phyloP scores from a whole-genome alignment of 2,329 filamentous ascomycete species.

The Neopestalotiopsis sp. region DNA sequence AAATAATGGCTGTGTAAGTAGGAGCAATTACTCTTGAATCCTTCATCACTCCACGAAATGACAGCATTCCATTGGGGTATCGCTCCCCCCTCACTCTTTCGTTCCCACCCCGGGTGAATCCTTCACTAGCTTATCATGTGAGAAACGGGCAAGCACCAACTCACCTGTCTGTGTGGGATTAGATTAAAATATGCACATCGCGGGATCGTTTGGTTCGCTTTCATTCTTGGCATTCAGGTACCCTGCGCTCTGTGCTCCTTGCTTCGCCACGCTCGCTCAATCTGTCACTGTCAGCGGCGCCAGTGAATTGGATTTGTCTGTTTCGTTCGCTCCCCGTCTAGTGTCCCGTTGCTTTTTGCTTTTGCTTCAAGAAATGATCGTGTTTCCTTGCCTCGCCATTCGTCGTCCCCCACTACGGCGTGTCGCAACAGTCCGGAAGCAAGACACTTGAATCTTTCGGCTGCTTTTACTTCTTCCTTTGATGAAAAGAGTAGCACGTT shows the following conservation, averaged over 20 bases:
- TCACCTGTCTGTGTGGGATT: background rate
- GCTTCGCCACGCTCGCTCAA: background rate
- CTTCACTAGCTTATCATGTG: background rate
- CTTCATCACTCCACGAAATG: background rate
- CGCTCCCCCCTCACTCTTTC: background rate
- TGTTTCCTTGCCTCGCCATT: background rate
- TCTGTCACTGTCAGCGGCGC: background rate
- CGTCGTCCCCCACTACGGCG: background rate
- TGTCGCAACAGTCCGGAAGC: background rate
- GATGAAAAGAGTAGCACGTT: background rate
- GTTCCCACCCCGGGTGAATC: background rate
- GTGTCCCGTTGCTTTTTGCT: background rate
- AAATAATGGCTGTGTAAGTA: background rate
- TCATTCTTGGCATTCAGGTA: conserved; percentile 10
- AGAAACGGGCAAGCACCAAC: background rate
- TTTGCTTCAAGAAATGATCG: background rate
- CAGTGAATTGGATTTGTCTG: background rate
- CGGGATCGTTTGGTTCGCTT: conserved; percentile 7
- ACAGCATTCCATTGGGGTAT: background rate
- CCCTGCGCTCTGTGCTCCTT: background rate
- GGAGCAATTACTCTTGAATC: background rate
- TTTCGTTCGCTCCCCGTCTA: background rate
- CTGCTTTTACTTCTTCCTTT: background rate
- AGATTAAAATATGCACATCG: conserved; percentile 4
- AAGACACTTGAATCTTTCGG: background rate